Conservation (phyloP, 2,329 filamentous ascomycete species). For the Alternaria triticina region DNA sequence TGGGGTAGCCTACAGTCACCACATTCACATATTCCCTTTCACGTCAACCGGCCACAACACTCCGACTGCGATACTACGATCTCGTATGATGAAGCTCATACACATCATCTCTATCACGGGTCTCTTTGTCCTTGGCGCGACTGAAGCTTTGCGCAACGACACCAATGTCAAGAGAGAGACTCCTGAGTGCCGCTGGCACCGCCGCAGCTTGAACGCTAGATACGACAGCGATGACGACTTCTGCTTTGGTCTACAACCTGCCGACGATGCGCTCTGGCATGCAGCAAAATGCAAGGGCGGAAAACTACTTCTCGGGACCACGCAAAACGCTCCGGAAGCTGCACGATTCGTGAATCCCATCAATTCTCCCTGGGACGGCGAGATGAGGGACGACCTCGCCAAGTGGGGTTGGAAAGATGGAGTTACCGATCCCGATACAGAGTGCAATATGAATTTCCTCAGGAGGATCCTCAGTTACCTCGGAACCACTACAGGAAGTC, state of each 20-base stretch:
- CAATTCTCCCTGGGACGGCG: neutral
- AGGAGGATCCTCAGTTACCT: neutral
- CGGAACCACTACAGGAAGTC: neutral
- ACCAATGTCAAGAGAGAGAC: neutral
- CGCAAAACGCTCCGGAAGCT: neutral
- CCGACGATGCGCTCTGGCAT: neutral
- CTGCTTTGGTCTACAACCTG: neutral
- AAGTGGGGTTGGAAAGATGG: slow-evolving; percentile 1
- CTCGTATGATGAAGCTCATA: neutral
- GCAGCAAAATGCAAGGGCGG: neutral
- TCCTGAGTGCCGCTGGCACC: neutral
- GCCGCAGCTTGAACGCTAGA: neutral
- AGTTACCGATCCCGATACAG: neutral
- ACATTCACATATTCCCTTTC: neutral
- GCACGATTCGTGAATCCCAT: neutral
- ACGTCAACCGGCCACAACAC: neutral
- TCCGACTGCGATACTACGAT: neutral
- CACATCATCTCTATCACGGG: neutral
- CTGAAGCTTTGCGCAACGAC: neutral
- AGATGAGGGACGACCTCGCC: neutral
- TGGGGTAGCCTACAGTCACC: neutral
- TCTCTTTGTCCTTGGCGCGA: neutral
- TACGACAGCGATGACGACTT: neutral
- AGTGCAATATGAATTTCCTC: neutral
- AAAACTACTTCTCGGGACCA: neutral